A percentile compares a stretch with the other conserved stretches of the same genome.
phyloP scores from a whole-genome alignment of 23 red algal species.

The Gracilaria caudata region DNA sequence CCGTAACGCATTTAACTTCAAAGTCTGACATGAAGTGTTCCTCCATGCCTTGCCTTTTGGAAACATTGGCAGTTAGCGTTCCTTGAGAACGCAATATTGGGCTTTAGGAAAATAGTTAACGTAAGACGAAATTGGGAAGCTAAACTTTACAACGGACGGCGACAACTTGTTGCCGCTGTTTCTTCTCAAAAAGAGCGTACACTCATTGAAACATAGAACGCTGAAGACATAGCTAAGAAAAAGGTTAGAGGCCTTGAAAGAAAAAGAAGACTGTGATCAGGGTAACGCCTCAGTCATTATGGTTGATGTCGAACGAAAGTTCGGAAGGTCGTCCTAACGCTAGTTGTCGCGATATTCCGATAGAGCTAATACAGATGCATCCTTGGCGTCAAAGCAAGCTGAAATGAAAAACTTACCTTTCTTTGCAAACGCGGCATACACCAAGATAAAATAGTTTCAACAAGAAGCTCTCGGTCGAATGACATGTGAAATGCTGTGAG shows the following conservation, averaged over 20 bases:
- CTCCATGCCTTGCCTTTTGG: no score
- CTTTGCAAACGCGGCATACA: background rate
- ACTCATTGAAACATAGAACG: background rate
- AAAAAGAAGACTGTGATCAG: background rate
- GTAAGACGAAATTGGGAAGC: no score
- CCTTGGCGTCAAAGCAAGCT: background rate
- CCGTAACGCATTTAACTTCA: no score
- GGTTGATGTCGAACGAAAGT: slow-evolving; percentile 40
- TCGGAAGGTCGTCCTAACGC: slow-evolving; percentile 25
- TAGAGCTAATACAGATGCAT: slow-evolving; percentile 26
- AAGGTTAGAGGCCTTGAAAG: background rate
- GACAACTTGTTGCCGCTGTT: no score
- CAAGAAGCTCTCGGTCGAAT: background rate
- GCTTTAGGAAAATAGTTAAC: no score
- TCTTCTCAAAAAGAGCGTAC: background rate
- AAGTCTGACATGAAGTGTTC: no score
- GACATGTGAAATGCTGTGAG: background rate
- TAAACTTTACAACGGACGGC: no score
- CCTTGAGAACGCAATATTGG: no score
- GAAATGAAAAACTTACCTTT: background rate
- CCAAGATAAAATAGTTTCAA: background rate
- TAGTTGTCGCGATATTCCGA: slow-evolving; percentile 16
- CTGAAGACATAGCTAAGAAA: background rate
- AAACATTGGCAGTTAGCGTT: no score
- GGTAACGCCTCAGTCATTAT: background rate